Evolutionary conservation across 805 yeast genomes (phyloP).

Genomic region (Candida silvicultrix): DNA sequence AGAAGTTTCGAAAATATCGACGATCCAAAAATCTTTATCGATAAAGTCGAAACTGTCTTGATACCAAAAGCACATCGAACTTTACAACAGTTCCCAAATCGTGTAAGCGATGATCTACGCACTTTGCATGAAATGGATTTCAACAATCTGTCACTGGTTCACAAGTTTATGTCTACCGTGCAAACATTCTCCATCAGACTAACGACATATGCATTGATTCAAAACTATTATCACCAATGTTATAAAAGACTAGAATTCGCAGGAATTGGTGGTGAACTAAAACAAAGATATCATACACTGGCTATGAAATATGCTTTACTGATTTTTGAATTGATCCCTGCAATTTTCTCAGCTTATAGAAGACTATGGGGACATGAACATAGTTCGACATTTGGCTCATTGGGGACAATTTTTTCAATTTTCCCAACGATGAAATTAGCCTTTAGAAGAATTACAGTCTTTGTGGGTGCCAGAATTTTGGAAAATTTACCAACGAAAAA

Average conservation of each 20-base stretch:
- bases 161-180: not conserved
- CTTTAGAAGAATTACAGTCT: not conserved
- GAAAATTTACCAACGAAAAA: not conserved
- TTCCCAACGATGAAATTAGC: not conserved
- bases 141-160: not conserved
- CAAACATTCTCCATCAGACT: not conserved
- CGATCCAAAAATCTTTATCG: not conserved
- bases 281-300: not conserved
- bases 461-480: not conserved
- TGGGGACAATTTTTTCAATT: not conserved
- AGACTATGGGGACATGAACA: conserved; percentile 1
- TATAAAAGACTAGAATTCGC: not conserved
- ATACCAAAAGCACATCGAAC: not conserved
- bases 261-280: not conserved
- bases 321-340: not conserved
- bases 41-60: not conserved
- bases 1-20: not conserved
- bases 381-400: not conserved
- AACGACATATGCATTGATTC: not conserved
- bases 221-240: not conserved
- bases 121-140: not conserved
- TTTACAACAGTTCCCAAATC: not conserved
- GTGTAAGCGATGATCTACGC: not conserved
- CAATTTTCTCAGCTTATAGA: not conserved
- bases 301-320: not conserved